Percentiles rank a stretch among this genome's conserved stretches.
These are phyloP conservation scores for Spinellus fusiger DNA, from an alignment of 192 early-diverging fungal genomes.

Conservation along the genomic window DNA sequence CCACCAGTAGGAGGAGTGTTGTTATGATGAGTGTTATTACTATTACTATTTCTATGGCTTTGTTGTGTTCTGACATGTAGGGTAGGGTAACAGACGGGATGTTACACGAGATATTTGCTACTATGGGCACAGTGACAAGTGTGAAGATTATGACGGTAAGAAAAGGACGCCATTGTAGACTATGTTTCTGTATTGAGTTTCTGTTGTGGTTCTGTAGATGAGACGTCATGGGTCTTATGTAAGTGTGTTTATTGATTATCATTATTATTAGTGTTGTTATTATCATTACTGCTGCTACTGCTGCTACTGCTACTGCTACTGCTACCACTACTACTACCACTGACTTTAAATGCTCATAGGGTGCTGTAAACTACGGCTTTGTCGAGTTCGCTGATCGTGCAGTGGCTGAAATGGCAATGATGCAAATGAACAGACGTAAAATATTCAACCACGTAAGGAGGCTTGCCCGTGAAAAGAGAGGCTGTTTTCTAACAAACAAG, in stretches of 20 bases:
- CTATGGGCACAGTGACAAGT: constrained; percentile 50
- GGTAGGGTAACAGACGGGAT: constrained; percentile 24
- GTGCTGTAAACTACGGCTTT: constrained; percentile 84
- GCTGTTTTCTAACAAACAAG: background rate
- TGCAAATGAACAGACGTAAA: constrained; percentile 64
- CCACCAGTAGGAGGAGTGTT: too few species aligned
- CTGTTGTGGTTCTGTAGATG: constrained; percentile 4
- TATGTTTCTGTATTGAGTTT: background rate
- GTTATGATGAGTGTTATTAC: too few species aligned
- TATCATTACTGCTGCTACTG: background rate
- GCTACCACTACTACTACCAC: constrained; percentile 4
- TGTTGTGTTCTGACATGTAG: background rate
- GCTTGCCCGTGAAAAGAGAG: background rate
- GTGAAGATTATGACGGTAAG: constrained; percentile 82
- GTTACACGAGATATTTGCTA: constrained; percentile 69
- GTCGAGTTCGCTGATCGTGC: constrained; percentile 73
- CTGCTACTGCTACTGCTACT: constrained; percentile 7
- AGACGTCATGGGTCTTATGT: constrained; percentile 22
- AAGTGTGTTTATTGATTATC: constrained; percentile 3
- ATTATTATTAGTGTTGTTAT: background rate
- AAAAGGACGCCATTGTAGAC: background rate
- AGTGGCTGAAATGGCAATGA: constrained; percentile 65
- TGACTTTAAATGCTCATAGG: constrained; percentile 36
- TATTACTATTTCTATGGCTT: background rate
- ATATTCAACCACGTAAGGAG: constrained; percentile 53